A percentile compares a stretch with the other conserved stretches of the same genome.
Conservation (phyloP, 2,329 filamentous ascomycete species). For the Lecanicillium sp. region DNA sequence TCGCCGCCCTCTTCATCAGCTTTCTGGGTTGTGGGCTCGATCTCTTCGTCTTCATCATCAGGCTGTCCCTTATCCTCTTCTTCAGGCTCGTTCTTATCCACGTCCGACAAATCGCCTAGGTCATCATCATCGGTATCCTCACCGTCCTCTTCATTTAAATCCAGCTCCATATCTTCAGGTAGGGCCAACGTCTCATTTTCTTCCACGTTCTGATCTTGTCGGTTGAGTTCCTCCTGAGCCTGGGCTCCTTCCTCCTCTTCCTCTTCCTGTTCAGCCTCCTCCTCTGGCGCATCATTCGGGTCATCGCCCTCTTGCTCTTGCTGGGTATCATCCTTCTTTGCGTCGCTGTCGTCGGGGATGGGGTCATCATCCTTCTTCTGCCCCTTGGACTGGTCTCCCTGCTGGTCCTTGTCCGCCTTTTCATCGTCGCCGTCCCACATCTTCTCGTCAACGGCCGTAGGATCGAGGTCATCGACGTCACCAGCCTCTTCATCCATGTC, state of each 20-base stretch:
- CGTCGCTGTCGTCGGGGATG: constrained; percentile 50
- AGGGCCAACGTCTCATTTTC: constrained; percentile 77
- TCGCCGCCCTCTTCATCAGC: constrained; percentile 10
- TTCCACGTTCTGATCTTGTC: constrained; percentile 66
- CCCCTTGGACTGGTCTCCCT: constrained; percentile 65
- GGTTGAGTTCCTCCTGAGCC: constrained; percentile 48
- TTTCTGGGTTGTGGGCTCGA: constrained; percentile 28
- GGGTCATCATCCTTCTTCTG: constrained; percentile 59
- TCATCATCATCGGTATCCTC: constrained; percentile 50
- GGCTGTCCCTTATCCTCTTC: constrained; percentile 27
- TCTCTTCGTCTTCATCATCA: constrained; percentile 27
- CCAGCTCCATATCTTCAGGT: constrained; percentile 81
- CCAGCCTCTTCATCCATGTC: constrained; percentile 86
- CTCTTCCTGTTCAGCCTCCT: constrained; percentile 53
- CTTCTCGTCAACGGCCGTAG: constrained; percentile 90
- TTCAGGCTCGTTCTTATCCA: constrained; percentile 28
- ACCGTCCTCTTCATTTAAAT: constrained; percentile 59
- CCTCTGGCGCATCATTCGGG: constrained; percentile 35
- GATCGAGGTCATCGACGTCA: constrained; percentile 84
- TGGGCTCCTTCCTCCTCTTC: constrained; percentile 51
- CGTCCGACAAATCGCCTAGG: constrained; percentile 50
- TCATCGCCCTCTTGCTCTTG: constrained; percentile 41
- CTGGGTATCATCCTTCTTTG: constrained; percentile 34
- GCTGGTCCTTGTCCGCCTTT: constrained; percentile 74
- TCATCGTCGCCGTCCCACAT: constrained; percentile 92